phyloP scores from a whole-genome alignment of 148 eudicot genomes.

The Rhododendron williamsianum region DNA sequence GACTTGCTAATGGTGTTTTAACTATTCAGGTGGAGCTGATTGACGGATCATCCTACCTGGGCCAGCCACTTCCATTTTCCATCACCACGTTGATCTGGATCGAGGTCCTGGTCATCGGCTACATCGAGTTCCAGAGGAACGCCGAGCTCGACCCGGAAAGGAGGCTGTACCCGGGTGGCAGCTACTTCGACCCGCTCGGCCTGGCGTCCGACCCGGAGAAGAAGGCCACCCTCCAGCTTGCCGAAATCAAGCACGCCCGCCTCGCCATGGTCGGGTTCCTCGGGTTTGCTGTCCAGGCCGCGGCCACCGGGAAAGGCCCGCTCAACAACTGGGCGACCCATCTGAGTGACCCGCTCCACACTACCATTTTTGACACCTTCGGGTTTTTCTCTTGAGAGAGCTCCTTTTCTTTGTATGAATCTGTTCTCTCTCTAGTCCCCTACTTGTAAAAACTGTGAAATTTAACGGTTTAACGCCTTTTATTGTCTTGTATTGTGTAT shows the following conservation, averaged over 20 bases:
- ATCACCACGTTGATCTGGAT: constrained; percentile 82
- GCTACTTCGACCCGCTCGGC: constrained; percentile 73
- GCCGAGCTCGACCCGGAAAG: constrained; percentile 90
- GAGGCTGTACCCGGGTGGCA: constrained; percentile 92
- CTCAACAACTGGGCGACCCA: constrained; percentile 99
- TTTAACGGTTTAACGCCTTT: neutral
- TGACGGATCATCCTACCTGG: constrained; percentile 92
- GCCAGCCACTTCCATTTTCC: constrained; percentile 94
- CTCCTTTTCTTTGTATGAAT: neutral
- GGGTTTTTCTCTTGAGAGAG: constrained; percentile 31
- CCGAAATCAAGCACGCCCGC: constrained; percentile 97
- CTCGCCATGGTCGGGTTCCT: constrained; percentile 94
- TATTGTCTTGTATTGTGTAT: neutral
- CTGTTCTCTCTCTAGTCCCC: neutral
- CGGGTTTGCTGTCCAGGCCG: constrained; percentile 95
- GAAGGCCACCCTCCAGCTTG: constrained; percentile 80
- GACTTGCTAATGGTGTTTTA: neutral
- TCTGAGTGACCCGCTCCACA: constrained; percentile 97
- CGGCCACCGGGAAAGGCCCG: constrained; percentile 93
- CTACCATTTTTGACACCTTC: constrained; percentile 84
- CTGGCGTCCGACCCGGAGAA: constrained; percentile 92
- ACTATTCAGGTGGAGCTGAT: constrained; percentile 71
- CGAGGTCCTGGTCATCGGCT: constrained; percentile 81
- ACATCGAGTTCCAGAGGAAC: constrained; percentile 93
- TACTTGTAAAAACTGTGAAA: neutral